Base-by-base conservation (phyloP, 2,329 filamentous ascomycete genomes). In the Aspergillus flavus region DNA sequence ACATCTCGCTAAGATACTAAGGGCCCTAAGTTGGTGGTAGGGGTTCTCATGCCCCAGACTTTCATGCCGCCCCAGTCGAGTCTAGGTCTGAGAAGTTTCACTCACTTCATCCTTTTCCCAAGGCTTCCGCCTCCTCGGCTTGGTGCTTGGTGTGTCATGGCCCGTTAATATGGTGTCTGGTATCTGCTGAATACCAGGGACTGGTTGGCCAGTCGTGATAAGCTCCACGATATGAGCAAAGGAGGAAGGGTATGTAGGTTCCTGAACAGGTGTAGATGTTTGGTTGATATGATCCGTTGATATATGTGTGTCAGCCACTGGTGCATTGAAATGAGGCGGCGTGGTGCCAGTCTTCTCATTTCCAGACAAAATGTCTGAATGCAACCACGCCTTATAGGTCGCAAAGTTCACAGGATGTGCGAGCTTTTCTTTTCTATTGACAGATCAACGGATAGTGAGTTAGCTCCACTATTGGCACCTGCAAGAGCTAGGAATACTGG, bases 211-310 rank as follows among this genome's bases (percentile, higher is more conserved):
- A 32, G 88, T 89, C 28, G 92, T 91, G 59, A 97, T 91, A 60
- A 96, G 86, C 71, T 92, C 90, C 61, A 96, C 89, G 65, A 97
- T 93, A 68, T 94, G 89, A 9, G 91, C 90, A 76, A 97, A 97
- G 1, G 88, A 90, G 56, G 89, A 89, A 4, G 93, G 93, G 71
- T 96, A 96, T 1, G 87, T 86, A 43, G 92, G 76, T 41, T 78
- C 73, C n/a, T 68, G 55, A 34, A 90, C 53, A 86, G 83, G 43
- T 79, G 79, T 54, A 68, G 64, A 28, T 43, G 58, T 19, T 32
- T 71, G 50, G n/a, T 59, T 61, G 36, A 58, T 61, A 32, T 60
- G n/a, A 16, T 32, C 58, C 43, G 67, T 52, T 32, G 61, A 52
- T 19, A 62, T 36, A 11, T 59, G 55, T 57, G 52, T 41, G 34